Evolutionary conservation across 768 basidiomycete genomes (phyloP).

Genomic region (Hericium alpestre): DNA sequence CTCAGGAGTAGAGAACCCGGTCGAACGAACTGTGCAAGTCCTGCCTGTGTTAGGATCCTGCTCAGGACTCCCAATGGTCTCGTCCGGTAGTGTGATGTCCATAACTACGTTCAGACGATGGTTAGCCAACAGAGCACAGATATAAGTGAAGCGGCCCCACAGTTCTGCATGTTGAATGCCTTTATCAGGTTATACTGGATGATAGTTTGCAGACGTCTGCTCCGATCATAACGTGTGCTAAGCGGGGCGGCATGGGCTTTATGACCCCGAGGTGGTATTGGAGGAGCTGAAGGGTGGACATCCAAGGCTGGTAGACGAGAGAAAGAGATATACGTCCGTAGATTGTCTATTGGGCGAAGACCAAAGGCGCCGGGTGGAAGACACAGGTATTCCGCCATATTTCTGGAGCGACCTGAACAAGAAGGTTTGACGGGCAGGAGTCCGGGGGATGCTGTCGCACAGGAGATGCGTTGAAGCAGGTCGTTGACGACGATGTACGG

Average conservation of each 20-base stretch:
- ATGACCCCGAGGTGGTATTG: slow-evolving; percentile 10
- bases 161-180: neutral
- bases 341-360: slow-evolving; percentile 9
- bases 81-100: neutral
- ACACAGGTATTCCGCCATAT: too few species aligned
- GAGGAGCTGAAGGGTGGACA: slow-evolving; percentile 5
- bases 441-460: too few species aligned
- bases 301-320: slow-evolving; percentile 9
- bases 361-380: slow-evolving; percentile 7
- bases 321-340: slow-evolving; percentile 8
- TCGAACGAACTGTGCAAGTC: neutral
- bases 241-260: slow-evolving; percentile 1
- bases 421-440: too few species aligned
- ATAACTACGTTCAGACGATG: neutral
- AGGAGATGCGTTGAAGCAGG: too few species aligned
- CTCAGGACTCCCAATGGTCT: neutral
- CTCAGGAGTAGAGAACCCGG: neutral
- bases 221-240: neutral
- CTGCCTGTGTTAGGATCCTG: neutral
- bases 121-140: neutral
- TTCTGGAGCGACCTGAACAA: too few species aligned
- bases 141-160: neutral
- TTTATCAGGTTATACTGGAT: neutral
- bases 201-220: neutral
- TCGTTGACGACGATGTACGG: too few species aligned